Percentiles rank a stretch among this genome's conserved stretches.
Evolutionary conservation across 2,329 filamentous ascomycete genomes (phyloP).

Genomic region (Xylaria sp.): DNA sequence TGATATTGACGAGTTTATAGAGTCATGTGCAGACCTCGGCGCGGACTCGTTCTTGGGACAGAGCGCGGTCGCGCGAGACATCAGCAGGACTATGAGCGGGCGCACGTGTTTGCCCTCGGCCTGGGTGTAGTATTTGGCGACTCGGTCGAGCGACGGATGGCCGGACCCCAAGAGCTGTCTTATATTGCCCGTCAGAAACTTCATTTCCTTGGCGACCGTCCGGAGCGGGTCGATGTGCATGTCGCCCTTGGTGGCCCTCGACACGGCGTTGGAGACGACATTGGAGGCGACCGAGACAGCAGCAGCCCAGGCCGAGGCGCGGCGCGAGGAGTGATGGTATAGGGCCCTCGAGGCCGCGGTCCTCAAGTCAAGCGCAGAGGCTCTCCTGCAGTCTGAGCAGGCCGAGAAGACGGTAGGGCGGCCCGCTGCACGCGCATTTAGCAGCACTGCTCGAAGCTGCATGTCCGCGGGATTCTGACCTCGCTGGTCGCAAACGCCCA

Average conservation of each 20-base stretch:
- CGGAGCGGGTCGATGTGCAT: conserved; percentile 88
- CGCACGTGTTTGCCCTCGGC: conserved; percentile 97
- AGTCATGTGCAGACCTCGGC: conserved; percentile 56
- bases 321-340: conserved; percentile 59
- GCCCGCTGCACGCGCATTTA: conserved; percentile 53
- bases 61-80: conserved; percentile 92
- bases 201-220: conserved; percentile 95
- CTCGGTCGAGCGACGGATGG: conserved; percentile 92
- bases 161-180: conserved; percentile 91
- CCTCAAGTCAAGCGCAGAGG: conserved; percentile 49
- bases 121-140: conserved; percentile 97
- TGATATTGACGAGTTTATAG: conserved; percentile 66
- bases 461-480: conserved; percentile 52
- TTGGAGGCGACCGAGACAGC: conserved; percentile 77
- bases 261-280: conserved; percentile 75
- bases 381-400: conserved; percentile 55
- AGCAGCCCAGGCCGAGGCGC: conserved; percentile 77
- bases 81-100: conserved; percentile 92
- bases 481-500: conserved; percentile 45
- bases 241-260: conserved; percentile 69
- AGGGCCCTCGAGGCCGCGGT: conserved; percentile 50
- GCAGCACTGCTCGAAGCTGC: conserved; percentile 65
- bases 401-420: conserved; percentile 52
- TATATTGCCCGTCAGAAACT: conserved; percentile 93
- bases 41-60: conserved; percentile 67